A percentile compares a stretch with the other conserved stretches of the same genome.
phyloP scores from a whole-genome alignment of 108 stramenopile genomes.

The Skeletonema potamos region DNA sequence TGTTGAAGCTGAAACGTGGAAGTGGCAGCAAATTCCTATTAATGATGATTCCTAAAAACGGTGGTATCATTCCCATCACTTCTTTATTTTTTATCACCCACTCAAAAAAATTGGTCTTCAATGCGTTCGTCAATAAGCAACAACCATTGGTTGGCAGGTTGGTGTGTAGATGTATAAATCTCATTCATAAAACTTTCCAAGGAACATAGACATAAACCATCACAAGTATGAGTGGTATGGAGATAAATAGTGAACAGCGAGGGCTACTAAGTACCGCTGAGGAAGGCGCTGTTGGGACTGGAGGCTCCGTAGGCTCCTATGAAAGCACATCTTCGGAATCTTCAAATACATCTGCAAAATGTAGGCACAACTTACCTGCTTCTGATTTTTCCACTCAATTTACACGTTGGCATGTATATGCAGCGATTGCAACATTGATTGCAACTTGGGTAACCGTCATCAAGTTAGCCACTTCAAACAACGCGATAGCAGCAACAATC shows the following conservation, averaged over 20 bases:
- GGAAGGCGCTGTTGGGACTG: neutral
- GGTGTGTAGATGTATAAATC: too few species aligned
- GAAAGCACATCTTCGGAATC: neutral
- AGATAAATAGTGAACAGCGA: neutral
- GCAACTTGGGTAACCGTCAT: neutral
- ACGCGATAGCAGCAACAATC: neutral
- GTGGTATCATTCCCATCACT: neutral
- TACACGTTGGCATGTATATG: neutral
- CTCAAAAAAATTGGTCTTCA: neutral
- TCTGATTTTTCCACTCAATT: neutral
- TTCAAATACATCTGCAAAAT: neutral
- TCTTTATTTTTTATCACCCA: too few species aligned
- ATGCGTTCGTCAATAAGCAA: too few species aligned
- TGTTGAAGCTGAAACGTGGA: neutral
- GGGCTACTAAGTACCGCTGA: neutral
- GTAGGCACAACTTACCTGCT: neutral
- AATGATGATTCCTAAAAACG: neutral
- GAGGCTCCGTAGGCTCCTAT: neutral
- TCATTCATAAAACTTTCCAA: neutral
- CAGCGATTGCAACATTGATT: neutral
- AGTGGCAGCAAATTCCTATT: neutral
- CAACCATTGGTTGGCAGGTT: too few species aligned
- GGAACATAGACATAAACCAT: neutral
- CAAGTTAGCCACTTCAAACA: neutral
- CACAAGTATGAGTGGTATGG: neutral